A percentile compares a stretch with the other conserved stretches of the same genome.
Evolutionary conservation across 1,284 basidiomycete genomes (phyloP).

Genomic region (Sanguinoderma infundibulare): DNA sequence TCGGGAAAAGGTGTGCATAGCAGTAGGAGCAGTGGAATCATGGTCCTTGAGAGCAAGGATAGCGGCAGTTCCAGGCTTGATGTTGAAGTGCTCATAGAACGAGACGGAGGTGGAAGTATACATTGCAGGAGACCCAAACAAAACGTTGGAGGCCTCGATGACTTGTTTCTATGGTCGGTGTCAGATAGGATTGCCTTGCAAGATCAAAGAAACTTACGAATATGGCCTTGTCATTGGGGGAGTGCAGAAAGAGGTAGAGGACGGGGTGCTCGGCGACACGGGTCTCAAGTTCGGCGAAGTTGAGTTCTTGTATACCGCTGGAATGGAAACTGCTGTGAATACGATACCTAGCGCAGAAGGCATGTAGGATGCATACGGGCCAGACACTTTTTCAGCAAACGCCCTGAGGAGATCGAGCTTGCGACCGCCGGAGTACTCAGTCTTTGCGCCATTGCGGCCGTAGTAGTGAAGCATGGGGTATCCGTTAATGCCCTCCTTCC

Average conservation of each 20-base stretch:
- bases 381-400: slow-evolving; percentile 69
- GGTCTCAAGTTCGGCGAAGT: slow-evolving; percentile 57
- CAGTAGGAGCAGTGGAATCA: slow-evolving; percentile 44
- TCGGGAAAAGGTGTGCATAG: slow-evolving; percentile 29
- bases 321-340: slow-evolving; percentile 10
- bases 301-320: slow-evolving; percentile 48
- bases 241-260: slow-evolving; percentile 77
- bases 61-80: slow-evolving; percentile 53
- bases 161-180: slow-evolving; percentile 44
- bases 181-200: not conserved
- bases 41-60: slow-evolving; percentile 81
- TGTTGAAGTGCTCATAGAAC: slow-evolving; percentile 56
- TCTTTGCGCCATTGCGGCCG: slow-evolving; percentile 46
- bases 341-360: not conserved
- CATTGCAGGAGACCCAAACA: slow-evolving; percentile 75
- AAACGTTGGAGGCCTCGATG: slow-evolving; percentile 51
- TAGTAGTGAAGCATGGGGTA: slow-evolving; percentile 85
- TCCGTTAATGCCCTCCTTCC: slow-evolving; percentile 65
- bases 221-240: slow-evolving; percentile 43
- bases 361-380: slow-evolving; percentile 28
- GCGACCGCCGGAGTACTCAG: slow-evolving; percentile 74
- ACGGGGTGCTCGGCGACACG: slow-evolving; percentile 62
- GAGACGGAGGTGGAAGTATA: slow-evolving; percentile 55
- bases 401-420: slow-evolving; percentile 69
- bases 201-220: slow-evolving; percentile 42